Conservation (phyloP, 2,329 filamentous ascomycete species). For the Knufia petricola region DNA sequence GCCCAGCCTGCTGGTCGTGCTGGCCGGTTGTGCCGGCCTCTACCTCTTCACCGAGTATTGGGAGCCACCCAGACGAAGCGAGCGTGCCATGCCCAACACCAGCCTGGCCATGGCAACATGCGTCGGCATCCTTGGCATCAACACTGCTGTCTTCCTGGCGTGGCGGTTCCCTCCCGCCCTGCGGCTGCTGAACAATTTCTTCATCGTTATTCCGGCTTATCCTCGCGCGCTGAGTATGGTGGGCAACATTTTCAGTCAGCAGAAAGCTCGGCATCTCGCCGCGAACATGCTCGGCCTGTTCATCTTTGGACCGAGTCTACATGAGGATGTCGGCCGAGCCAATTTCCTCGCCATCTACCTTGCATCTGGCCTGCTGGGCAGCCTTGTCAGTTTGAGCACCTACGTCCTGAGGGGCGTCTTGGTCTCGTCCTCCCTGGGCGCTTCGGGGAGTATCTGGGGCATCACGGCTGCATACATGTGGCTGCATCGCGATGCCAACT, state of each 20-base stretch:
- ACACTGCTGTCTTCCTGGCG: slow-evolving; percentile 41
- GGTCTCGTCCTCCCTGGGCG: slow-evolving; percentile 40
- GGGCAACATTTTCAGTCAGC: slow-evolving; percentile 49
- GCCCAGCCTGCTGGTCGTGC: slow-evolving; percentile 34
- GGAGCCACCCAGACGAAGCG: slow-evolving; percentile 36
- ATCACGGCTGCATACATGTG: slow-evolving; percentile 42
- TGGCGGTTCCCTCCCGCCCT: slow-evolving; percentile 47
- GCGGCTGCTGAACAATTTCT: slow-evolving; percentile 48
- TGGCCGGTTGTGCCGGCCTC: slow-evolving; percentile 31
- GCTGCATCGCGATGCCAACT: slow-evolving; percentile 34
- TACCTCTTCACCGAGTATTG: slow-evolving; percentile 41
- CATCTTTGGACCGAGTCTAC: slow-evolving; percentile 45
- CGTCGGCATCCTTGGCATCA: slow-evolving; percentile 40
- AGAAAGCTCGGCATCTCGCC: slow-evolving; percentile 42
- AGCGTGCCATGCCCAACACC: slow-evolving; percentile 41
- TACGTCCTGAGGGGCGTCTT: slow-evolving; percentile 37
- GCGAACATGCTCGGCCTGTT: slow-evolving; percentile 47
- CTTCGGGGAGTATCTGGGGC: slow-evolving; percentile 42
- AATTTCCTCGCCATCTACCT: slow-evolving; percentile 47
- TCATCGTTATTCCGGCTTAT: slow-evolving; percentile 43
- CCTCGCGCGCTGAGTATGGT: slow-evolving; percentile 45
- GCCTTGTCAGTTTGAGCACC: slow-evolving; percentile 36
- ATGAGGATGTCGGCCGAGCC: slow-evolving; percentile 48
- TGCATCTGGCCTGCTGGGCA: slow-evolving; percentile 38
- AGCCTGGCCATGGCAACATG: slow-evolving; percentile 45